Evolutionary conservation across 2,329 filamentous ascomycete genomes (phyloP).

Genomic region (Alternaria brassicicola): DNA sequence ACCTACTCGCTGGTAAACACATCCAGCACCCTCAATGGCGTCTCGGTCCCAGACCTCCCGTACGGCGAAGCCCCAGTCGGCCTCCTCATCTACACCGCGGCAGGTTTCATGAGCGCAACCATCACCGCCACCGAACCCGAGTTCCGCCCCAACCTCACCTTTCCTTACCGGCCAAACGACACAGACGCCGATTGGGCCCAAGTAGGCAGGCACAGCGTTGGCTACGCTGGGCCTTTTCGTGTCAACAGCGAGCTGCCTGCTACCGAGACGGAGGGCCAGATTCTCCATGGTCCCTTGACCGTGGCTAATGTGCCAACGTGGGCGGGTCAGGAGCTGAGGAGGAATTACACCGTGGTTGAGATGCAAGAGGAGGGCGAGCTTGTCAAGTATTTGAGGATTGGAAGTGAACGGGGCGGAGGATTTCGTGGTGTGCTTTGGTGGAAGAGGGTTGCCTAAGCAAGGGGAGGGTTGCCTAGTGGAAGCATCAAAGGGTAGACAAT

Average conservation of each 20-base stretch:
- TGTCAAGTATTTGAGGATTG: conserved; percentile 28
- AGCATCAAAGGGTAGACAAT: no score
- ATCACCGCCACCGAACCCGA: conserved; percentile 34
- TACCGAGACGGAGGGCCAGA: conserved; percentile 27
- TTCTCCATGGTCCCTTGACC: conserved; percentile 36
- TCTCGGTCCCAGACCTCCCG: conserved; percentile 27
- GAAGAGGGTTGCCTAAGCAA: conserved; percentile 24
- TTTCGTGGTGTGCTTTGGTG: conserved; percentile 33
- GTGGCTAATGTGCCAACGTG: conserved; percentile 36
- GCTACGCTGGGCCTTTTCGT: conserved; percentile 33
- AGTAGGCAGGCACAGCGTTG: conserved; percentile 37
- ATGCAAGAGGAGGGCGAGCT: conserved; percentile 12
- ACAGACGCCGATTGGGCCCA: conserved; percentile 37
- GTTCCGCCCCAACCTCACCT: conserved; percentile 29
- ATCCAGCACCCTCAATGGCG: conserved; percentile 26
- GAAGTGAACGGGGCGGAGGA: conserved; percentile 31
- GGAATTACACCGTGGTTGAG: conserved; percentile 34
- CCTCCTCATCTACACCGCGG: conserved; percentile 33
- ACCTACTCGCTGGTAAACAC: conserved; percentile 37
- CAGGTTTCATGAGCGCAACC: conserved; percentile 37
- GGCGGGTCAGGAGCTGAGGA: conserved; percentile 25
- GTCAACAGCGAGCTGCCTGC: conserved; percentile 23
- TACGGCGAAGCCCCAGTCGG: conserved; percentile 34
- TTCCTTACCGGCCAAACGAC: conserved; percentile 28
- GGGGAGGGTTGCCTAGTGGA: no score